Percentiles rank a stretch among this genome's conserved stretches.
These are phyloP conservation scores for Pseudonitzschia multiseries DNA, from an alignment of 108 stramenopile genomes.

Conservation along the genomic window DNA sequence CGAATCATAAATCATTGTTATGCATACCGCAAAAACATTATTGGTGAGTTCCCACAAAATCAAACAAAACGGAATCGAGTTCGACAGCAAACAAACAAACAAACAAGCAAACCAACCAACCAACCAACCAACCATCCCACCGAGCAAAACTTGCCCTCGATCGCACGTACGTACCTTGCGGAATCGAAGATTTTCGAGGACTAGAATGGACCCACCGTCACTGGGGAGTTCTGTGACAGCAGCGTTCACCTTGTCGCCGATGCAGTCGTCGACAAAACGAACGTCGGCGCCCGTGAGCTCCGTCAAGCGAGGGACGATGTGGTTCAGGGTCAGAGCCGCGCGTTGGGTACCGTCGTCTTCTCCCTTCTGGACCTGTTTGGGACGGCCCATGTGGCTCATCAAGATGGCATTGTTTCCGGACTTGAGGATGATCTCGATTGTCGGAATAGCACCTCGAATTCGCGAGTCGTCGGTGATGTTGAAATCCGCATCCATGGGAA, in stretches of 20 bases:
- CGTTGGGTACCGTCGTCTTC: conserved; percentile 46
- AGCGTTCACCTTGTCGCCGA: conserved; percentile 60
- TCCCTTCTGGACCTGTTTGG: conserved; percentile 65
- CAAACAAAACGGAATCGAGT: not conserved
- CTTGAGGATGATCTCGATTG: conserved; percentile 63
- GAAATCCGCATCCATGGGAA: conserved; percentile 67
- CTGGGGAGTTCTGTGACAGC: conserved; percentile 36
- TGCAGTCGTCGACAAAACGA: conserved; percentile 68
- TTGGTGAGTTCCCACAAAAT: not conserved
- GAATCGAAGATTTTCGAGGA: conserved; percentile 97
- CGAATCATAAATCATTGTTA: too few species aligned
- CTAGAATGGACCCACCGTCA: conserved; percentile 58
- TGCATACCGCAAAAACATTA: not conserved
- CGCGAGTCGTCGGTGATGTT: conserved; percentile 84
- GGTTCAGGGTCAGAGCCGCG: conserved; percentile 71
- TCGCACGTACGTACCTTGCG: conserved; percentile 54
- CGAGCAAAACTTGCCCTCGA: not conserved
- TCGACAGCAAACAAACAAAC: not conserved
- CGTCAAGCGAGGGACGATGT: conserved; percentile 75
- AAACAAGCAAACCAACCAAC: not conserved
- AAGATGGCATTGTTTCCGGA: conserved; percentile 73
- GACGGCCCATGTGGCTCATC: conserved; percentile 85
- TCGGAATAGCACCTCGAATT: conserved; percentile 80
- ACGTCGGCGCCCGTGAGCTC: conserved; percentile 80
- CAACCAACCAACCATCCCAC: not conserved